Conservation (phyloP, 1,284 basidiomycete species). For the Malassezia yamatoensis region DNA sequence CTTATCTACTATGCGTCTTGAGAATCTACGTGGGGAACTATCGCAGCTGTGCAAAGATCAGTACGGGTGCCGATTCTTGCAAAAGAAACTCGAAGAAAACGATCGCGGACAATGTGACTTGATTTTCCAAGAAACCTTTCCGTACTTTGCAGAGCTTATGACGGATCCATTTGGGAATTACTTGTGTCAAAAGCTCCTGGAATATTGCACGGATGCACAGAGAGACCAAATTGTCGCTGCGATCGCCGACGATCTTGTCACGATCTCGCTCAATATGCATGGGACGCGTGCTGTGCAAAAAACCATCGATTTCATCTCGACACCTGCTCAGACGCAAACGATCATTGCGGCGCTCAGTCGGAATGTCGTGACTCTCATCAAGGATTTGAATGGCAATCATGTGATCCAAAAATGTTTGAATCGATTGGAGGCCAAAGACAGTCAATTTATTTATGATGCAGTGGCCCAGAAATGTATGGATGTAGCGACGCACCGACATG, state of each 20-base stretch:
- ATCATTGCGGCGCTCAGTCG: conserved; percentile 93
- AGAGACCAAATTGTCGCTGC: conserved; percentile 94
- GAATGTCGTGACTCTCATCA: conserved; percentile 97
- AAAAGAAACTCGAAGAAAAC: conserved; percentile 99
- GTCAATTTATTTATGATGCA: conserved; percentile 99
- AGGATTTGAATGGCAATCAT: conserved; percentile 98
- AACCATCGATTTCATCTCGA: conserved; percentile 90
- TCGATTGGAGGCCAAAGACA: conserved; percentile 92
- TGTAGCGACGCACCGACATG: conserved; percentile 97
- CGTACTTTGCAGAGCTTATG: conserved; percentile 97
- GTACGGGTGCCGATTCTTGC: conserved; percentile 93
- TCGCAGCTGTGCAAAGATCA: conserved; percentile 92
- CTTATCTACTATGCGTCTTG: conserved; percentile 72
- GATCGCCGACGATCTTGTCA: conserved; percentile 90
- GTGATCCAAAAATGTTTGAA: conserved; percentile 99
- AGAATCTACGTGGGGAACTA: conserved; percentile 87
- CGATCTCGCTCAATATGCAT: conserved; percentile 99
- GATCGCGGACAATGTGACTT: conserved; percentile 66
- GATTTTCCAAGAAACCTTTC: conserved; percentile 97
- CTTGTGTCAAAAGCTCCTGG: conserved; percentile 93
- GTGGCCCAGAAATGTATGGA: conserved; percentile 98
- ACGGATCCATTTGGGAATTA: conserved; percentile 99
- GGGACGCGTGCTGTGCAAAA: conserved; percentile 98
- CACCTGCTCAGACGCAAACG: conserved; percentile 70
- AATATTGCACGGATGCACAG: conserved; percentile 95